Evolutionary conservation across 352 stramenopile genomes (phyloP), one percentile per base, ranked within the genome.

Genomic region (Pythium biforme): DNA sequence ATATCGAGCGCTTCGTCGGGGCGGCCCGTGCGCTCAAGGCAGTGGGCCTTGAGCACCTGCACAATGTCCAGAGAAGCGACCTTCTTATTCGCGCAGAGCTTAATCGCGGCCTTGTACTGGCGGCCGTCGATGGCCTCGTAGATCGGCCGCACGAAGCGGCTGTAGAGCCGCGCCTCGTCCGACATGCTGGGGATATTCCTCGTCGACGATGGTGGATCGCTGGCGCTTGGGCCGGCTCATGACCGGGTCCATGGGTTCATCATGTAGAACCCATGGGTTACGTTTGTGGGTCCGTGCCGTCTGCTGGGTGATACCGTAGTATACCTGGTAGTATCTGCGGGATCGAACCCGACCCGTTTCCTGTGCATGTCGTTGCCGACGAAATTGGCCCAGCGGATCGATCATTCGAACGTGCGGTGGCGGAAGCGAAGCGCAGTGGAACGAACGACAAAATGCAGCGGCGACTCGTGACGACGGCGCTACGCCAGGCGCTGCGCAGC

Each of bases 1-100:
- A 94, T 90, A 22, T 76, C 69, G 34, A 95, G 77, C 58, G 86
- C 86, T 39, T 95, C 82, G 34, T 88, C 77, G 17, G 72, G 59
- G 39, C 74, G 75, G 47, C 84, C 86, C 23, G 67, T 91, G 66
- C 84, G 86, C 71, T 94, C 84, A 54, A 94, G 72, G 49, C 84
- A 95, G 62, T 95, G 84, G 58, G 86, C 86, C 59, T 91, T 88
- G 53, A 95, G 83, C 72, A 93, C 79, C 55, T 88, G 82, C 53
- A 92, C 86, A 63, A 95, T 82, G 65, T 92, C 84, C 15, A 93
- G 62, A 34, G 81, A 60, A 34, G 80, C 77, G 52, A 94, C 74
- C 49, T 89, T 89, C 75, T 94, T 95, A 68, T 93, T 83, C 55
- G 65, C 52, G 55, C 81, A 91, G 25, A 94, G 64, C 73, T 92